Evolutionary conservation across 805 yeast genomes (phyloP).

Genomic region (Naumovozyma castellii): DNA sequence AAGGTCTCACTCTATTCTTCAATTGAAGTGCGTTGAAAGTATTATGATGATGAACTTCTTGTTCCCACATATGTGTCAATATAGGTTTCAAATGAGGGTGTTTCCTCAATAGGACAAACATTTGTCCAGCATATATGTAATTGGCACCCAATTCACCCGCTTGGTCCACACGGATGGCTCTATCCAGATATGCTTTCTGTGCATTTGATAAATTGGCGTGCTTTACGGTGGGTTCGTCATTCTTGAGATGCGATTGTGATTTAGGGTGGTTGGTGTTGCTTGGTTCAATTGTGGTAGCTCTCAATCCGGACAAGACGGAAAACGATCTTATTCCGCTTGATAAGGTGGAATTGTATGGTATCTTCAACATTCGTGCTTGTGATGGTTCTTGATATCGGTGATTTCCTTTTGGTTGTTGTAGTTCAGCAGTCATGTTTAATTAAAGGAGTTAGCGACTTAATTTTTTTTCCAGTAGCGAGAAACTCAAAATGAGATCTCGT

Average conservation of each 20-base stretch:
- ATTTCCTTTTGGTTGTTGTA: too few relatives aligned
- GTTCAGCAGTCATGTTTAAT: too few relatives aligned
- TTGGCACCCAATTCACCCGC: conserved; percentile 98
- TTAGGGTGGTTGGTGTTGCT: not conserved
- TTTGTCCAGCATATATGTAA: conserved; percentile 87
- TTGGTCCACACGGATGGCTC: conserved; percentile 85
- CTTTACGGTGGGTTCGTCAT: not conserved
- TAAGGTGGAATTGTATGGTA: conserved; percentile 1
- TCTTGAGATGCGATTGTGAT: not conserved
- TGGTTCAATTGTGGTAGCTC: conserved; percentile 2
- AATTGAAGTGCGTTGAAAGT: conserved; percentile 75
- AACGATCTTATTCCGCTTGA: conserved; percentile 3
- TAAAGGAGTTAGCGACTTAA: too few relatives aligned
- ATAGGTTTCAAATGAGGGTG: conserved; percentile 71
- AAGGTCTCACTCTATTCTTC: conserved; percentile 78
- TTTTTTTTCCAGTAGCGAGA: too few relatives aligned
- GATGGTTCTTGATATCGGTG: not conserved
- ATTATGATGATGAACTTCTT: conserved; percentile 81
- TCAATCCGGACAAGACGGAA: conserved; percentile 12
- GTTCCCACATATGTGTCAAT: conserved; percentile 95
- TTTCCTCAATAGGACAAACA: conserved; percentile 57
- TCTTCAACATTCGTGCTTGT: not conserved
- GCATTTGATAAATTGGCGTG: conserved; percentile 34
- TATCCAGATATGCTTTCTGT: conserved; percentile 60
- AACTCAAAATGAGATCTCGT: too few relatives aligned